Conservation (phyloP, 2,329 filamentous ascomycete species). For the Ceratocystis albifundus region DNA sequence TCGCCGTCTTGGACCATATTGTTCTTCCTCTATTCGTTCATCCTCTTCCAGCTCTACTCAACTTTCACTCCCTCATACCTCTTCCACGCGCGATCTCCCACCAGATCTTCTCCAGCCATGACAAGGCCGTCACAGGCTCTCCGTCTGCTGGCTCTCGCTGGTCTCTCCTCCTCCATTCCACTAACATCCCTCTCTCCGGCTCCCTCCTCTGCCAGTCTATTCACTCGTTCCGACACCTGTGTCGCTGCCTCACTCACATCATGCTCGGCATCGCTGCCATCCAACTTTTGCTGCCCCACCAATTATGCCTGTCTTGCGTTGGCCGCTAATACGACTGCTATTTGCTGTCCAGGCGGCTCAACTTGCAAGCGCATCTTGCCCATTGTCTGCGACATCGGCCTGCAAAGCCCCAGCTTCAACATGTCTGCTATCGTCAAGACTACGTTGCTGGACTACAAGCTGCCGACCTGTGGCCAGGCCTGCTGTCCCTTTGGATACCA, state of each 20-base stretch:
- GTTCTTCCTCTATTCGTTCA: background rate
- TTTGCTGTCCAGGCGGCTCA: slow-evolving; percentile 54
- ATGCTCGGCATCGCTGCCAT: slow-evolving; percentile 47
- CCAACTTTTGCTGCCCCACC: slow-evolving; percentile 54
- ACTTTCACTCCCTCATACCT: slow-evolving; percentile 1
- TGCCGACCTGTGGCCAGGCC: slow-evolving; percentile 45
- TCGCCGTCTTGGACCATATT: background rate
- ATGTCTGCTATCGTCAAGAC: slow-evolving; percentile 55
- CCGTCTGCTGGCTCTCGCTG: slow-evolving; percentile 32
- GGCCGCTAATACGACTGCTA: slow-evolving; percentile 51
- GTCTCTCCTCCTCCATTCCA: slow-evolving; percentile 29
- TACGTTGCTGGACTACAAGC: slow-evolving; percentile 44
- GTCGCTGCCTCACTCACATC: slow-evolving; percentile 35
- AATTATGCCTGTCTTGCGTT: slow-evolving; percentile 47
- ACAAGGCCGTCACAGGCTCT: slow-evolving; percentile 28
- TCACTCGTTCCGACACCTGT: slow-evolving; percentile 30
- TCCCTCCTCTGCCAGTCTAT: slow-evolving; percentile 30
- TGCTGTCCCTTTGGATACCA: slow-evolving; percentile 66
- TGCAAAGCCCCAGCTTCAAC: slow-evolving; percentile 47
- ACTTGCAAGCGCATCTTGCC: slow-evolving; percentile 51
- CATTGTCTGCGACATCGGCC: slow-evolving; percentile 51
- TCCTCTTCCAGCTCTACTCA: background rate
- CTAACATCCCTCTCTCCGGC: slow-evolving; percentile 32
- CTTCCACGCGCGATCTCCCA: slow-evolving; percentile 25
- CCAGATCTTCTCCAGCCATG: slow-evolving; percentile 25